Evolutionary conservation across 2,329 filamentous ascomycete species (phyloP).

Genomic region (Aspergillus transmontanensis): DNA sequence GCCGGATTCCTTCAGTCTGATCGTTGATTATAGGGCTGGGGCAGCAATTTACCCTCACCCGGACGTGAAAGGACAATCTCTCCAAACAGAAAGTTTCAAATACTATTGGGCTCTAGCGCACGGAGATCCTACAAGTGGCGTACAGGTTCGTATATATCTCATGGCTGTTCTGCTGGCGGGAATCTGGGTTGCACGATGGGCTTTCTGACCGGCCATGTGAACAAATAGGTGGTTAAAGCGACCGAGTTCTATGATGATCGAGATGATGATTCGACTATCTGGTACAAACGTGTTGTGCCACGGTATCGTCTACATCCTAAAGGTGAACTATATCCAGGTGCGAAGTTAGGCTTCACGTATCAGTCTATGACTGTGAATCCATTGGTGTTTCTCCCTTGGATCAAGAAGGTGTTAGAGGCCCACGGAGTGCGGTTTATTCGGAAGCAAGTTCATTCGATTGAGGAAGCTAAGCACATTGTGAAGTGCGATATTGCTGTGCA

Average conservation of each 20-base stretch:
- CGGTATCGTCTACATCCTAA: constrained; percentile 15
- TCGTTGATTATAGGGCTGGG: constrained; percentile 14
- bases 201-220: background rate
- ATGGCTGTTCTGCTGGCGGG: background rate
- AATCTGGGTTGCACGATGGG: too few species aligned
- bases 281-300: constrained; percentile 22
- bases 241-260: constrained; percentile 23
- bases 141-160: constrained; percentile 12
- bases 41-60: constrained; percentile 19
- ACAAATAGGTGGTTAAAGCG: constrained; percentile 15
- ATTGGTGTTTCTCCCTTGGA: constrained; percentile 15
- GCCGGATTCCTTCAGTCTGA: background rate
- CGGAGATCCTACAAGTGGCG: constrained; percentile 23
- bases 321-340: constrained; percentile 11
- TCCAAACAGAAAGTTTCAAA: constrained; percentile 22
- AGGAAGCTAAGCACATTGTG: constrained; percentile 8
- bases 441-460: constrained; percentile 12
- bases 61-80: constrained; percentile 13
- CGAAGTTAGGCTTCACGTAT: constrained; percentile 19
- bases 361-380: constrained; percentile 22
- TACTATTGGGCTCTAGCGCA: constrained; percentile 27
- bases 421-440: constrained; percentile 17
- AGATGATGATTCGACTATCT: constrained; percentile 20
- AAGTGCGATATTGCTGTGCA: constrained; percentile 16
- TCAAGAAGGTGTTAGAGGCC: constrained; percentile 13